phyloP scores from a whole-genome alignment of 495 filamentous ascomycete genomes.

The Clohesyomyces aquaticus region DNA sequence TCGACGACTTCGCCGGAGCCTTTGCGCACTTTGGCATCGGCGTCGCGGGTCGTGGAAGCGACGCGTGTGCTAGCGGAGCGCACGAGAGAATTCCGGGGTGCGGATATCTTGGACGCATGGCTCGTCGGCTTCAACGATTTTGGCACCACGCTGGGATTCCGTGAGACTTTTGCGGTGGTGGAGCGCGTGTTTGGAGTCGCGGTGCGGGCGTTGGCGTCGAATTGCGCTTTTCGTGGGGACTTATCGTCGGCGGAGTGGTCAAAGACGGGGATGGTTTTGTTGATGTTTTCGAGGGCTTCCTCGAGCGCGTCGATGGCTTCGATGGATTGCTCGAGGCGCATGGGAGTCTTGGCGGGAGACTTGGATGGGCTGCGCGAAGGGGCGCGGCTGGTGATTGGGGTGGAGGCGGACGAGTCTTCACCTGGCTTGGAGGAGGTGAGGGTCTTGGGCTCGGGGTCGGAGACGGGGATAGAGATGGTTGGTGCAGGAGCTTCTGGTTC shows the following conservation, averaged over 20 bases:
- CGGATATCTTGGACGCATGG: background rate
- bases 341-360: conserved; percentile 51
- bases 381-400: conserved; percentile 14
- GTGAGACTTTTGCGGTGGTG: conserved; percentile 22
- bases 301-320: conserved; percentile 71
- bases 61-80: conserved; percentile 29
- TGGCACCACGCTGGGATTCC: conserved; percentile 12
- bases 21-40: conserved; percentile 1
- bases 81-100: conserved; percentile 17
- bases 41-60: conserved; percentile 24
- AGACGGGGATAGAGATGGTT: conserved; percentile 7
- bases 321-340: conserved; percentile 69
- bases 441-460: conserved; percentile 33
- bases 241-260: conserved; percentile 36
- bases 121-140: conserved; percentile 34
- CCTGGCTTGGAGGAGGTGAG: conserved; percentile 31
- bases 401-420: conserved; percentile 30
- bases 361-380: conserved; percentile 31
- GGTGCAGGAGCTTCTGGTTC: conserved; percentile 9
- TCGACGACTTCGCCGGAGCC: conserved; percentile 28
- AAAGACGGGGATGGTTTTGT: conserved; percentile 41
- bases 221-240: conserved; percentile 29
- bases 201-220: conserved; percentile 3
- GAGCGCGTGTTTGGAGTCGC: conserved; percentile 13
- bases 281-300: conserved; percentile 64